Evolutionary conservation across 352 stramenopile genomes (phyloP).

Genomic region (Saprolegnia parasitica): DNA sequence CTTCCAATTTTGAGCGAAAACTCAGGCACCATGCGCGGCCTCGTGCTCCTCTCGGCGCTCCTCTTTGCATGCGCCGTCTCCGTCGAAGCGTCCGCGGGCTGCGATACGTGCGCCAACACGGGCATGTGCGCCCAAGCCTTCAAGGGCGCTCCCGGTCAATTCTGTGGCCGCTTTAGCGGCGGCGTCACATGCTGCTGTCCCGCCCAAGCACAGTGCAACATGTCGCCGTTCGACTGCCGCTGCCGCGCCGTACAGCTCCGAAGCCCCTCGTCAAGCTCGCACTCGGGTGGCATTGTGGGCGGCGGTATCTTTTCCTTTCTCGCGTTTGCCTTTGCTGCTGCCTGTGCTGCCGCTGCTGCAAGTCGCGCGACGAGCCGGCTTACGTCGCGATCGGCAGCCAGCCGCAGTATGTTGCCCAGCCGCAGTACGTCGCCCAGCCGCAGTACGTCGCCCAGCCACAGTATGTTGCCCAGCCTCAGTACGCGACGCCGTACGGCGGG

Average conservation of each 20-base stretch:
- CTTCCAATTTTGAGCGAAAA: conserved; percentile 2
- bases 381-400: not conserved
- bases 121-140: conserved; percentile 16
- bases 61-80: not conserved
- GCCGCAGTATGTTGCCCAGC: not conserved
- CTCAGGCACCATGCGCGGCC: not conserved
- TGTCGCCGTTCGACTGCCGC: conserved; percentile 14
- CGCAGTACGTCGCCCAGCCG: not conserved
- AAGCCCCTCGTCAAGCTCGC: not conserved
- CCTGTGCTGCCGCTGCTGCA: conserved; percentile 8
- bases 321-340: not conserved
- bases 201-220: not conserved
- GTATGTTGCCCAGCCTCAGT: not conserved
- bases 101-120: conserved; percentile 6
- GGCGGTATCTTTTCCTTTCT: not conserved
- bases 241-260: not conserved
- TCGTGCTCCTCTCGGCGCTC: conserved; percentile 1
- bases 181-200: conserved; percentile 18
- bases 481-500: not conserved
- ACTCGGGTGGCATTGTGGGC: not conserved
- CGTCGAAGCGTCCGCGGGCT: not conserved
- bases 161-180: conserved; percentile 15
- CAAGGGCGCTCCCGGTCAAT: not conserved
- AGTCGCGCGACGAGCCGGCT: not conserved
- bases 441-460: conserved; percentile 3